Evolutionary conservation across 2,329 filamentous ascomycete genomes (phyloP), one percentile per base, ranked within the genome.

Genomic region (Capronia americana): DNA sequence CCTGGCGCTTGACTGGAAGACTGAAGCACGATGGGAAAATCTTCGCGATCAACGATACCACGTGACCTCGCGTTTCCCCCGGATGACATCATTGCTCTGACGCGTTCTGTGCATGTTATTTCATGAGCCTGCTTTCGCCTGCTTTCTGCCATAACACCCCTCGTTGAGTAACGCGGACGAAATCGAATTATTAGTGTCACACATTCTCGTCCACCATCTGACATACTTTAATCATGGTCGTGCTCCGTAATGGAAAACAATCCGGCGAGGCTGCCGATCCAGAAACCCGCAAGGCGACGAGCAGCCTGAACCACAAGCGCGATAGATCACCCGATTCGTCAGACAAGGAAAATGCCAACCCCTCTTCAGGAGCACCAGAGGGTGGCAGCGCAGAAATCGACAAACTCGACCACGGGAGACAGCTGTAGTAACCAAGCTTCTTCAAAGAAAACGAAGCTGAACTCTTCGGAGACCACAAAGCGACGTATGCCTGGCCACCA

Each of bases 21-120:
- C 17, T 12, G 38, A 44, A 44, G 38, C 14, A 44, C 17, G 5
- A 44, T 7, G 38, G 38, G 38, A n/a, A 44, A 41, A 44, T n/a
- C 38, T 44, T 44, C 38, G 38, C 14, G 6, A 7, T 8, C 17
- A 1, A n/a, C 1, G 2, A 23, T 6, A 10, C 4, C 57, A 59
- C 57, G 57, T 59, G 57, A 59, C 4, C 34, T 50, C 57, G 57
- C 44, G 57, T 50, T 50, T 7, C 38, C 17, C 5, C 17, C 20
- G 20, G n/a, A 50, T 59, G 57, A 59, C 57, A 28, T 59, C 57
- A 59, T 50, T 11, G 2, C 17, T 11, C 11, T 17, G 8, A 46
- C 41, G 38, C 41, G 23, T 2, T 17, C 17, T 20, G 17, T n/a
- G 28, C 28, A 14, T 34, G 26, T n/a, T 34, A 23, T 20, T 20